These are phyloP conservation scores for Lactarius quietus DNA, from an alignment of 768 basidiomycete genomes.

Conservation along the genomic window DNA sequence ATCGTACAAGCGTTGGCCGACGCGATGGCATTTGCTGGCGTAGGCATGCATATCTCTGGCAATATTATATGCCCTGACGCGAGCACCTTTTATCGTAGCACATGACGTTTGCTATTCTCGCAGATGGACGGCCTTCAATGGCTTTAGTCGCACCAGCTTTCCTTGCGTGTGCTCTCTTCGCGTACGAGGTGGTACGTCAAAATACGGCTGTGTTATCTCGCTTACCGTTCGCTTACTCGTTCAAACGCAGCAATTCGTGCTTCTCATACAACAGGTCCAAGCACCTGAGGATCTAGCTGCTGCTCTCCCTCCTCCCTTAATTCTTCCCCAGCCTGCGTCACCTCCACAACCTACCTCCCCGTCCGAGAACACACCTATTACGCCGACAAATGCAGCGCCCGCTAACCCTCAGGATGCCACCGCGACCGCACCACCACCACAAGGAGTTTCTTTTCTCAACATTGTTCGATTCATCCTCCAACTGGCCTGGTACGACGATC, in stretches of 20 bases:
- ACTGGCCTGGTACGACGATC: conserved; percentile 64
- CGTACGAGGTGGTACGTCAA: conserved; percentile 71
- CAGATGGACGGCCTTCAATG: conserved; percentile 77
- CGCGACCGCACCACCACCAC: conserved; percentile 24
- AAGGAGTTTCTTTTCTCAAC: conserved; percentile 24
- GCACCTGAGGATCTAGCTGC: conserved; percentile 58
- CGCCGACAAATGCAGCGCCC: conserved; percentile 6
- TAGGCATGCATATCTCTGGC: conserved; percentile 28
- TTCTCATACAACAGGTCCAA: conserved; percentile 79
- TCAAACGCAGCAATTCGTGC: conserved; percentile 68
- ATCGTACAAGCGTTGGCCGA: conserved; percentile 76
- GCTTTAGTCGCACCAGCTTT: conserved; percentile 84
- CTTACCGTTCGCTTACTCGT: background rate
- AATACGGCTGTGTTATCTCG: background rate
- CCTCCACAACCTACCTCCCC: conserved; percentile 20
- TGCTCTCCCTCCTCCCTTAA: conserved; percentile 27
- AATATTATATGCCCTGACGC: background rate
- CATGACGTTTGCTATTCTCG: conserved; percentile 82
- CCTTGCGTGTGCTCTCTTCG: conserved; percentile 71
- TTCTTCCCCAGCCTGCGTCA: conserved; percentile 25
- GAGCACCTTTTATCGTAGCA: conserved; percentile 40
- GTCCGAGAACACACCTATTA: conserved; percentile 2
- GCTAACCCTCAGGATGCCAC: conserved; percentile 2
- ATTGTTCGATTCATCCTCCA: conserved; percentile 52
- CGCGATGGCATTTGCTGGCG: conserved; percentile 77